Conservation (phyloP, 148 eudicot species). For the Pharnaceum exiguum region DNA sequence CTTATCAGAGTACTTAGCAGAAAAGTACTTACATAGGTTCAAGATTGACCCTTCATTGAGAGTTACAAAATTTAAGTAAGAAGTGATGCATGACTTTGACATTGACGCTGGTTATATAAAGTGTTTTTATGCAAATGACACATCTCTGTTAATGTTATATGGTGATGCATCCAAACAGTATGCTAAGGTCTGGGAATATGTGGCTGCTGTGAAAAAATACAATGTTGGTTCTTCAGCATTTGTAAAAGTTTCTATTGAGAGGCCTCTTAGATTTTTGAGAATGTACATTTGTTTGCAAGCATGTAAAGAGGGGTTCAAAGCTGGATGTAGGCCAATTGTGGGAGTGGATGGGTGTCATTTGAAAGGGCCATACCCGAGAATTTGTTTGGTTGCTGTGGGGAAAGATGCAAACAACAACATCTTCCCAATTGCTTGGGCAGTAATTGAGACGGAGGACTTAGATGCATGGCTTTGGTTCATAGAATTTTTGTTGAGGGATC, state of each 20-base stretch:
- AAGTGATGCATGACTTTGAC: too few species aligned
- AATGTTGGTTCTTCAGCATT: neutral
- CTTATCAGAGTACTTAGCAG: too few species aligned
- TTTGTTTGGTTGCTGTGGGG: neutral
- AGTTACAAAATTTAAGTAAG: too few species aligned
- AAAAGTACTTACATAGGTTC: too few species aligned
- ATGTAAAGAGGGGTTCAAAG: neutral
- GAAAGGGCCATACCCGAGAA: neutral
- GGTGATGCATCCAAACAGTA: neutral
- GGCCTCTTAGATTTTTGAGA: neutral
- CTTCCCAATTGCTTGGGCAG: constrained; percentile 1
- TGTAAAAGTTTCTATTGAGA: neutral
- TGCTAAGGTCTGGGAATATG: neutral
- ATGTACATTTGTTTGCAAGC: neutral
- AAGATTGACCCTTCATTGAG: too few species aligned
- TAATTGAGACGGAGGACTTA: neutral
- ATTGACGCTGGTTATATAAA: too few species aligned
- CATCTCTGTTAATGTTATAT: too few species aligned
- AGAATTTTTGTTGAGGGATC: neutral
- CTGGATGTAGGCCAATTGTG: neutral
- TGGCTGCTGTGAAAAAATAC: neutral
- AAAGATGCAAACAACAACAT: neutral
- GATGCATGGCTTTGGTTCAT: constrained; percentile 1
- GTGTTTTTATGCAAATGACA: too few species aligned
- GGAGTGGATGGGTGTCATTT: constrained; percentile 6